These are phyloP conservation scores for Arthrobotrys sinensis DNA, from an alignment of 2,329 filamentous ascomycete species.

Conservation along the genomic window DNA sequence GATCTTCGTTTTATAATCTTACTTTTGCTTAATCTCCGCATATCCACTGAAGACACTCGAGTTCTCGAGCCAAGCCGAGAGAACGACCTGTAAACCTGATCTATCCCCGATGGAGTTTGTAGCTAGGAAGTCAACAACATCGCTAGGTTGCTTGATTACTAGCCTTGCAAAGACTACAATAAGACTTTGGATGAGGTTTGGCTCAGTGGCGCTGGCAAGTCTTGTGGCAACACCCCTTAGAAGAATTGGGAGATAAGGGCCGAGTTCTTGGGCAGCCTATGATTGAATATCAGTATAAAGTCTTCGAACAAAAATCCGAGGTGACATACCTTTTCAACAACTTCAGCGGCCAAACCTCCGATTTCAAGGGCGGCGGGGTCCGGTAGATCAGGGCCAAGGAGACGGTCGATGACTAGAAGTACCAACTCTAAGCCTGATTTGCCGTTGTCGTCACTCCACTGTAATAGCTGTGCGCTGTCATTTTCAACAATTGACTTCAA, in stretches of 20 bases:
- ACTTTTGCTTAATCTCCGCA: conserved; percentile 97
- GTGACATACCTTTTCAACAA: conserved; percentile 86
- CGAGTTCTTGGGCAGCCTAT: conserved; percentile 84
- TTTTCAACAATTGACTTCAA: conserved; percentile 92
- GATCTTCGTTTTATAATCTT: conserved; percentile 66
- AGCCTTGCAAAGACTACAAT: conserved; percentile 95
- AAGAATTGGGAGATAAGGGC: conserved; percentile 89
- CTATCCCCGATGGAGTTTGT: conserved; percentile 84
- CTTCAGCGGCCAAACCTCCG: conserved; percentile 90
- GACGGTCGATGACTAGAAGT: conserved; percentile 90
- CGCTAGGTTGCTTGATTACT: conserved; percentile 84
- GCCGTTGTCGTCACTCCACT: conserved; percentile 81
- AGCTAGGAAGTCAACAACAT: conserved; percentile 92
- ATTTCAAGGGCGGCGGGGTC: conserved; percentile 97
- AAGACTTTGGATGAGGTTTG: conserved; percentile 82
- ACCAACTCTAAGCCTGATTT: conserved; percentile 90
- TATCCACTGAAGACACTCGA: conserved; percentile 98
- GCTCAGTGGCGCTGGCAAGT: conserved; percentile 84
- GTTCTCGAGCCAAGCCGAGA: conserved; percentile 97
- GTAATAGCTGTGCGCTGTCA: conserved; percentile 89
- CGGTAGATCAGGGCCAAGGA: conserved; percentile 86
- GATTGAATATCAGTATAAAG: background rate
- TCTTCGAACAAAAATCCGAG: background rate
- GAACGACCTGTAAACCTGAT: conserved; percentile 88
- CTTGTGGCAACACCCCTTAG: conserved; percentile 89